Evolutionary conservation across 768 basidiomycete species (phyloP), one percentile per base, ranked within the genome.

Genomic region (Clitopilus hobsonii): DNA sequence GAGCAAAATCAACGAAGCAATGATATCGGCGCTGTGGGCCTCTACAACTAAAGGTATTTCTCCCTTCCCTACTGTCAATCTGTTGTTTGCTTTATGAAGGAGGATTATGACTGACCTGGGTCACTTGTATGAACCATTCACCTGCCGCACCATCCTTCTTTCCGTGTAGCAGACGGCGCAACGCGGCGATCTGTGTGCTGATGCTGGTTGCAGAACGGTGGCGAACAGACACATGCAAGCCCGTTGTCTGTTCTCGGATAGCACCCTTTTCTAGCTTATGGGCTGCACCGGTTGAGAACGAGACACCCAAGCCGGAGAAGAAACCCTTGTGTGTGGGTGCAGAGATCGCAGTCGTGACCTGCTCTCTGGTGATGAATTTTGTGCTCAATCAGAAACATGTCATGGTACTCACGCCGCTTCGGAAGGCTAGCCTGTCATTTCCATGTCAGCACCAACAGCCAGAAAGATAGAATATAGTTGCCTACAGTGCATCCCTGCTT

Each of bases 111-210:
- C 70, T 32, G 30, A 81, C 82, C 60, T 75, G 63, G 22, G 65
- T 66, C 25, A 81, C 78, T 65, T 73, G 70, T 47, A 71, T 63
- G 58, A 85, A 80, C 68, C 76, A 79, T 36, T 71, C 54, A 1
- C 74, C 78, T 3, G 76, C 57, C 22, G 65, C 71, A 36, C 71
- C 74, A 36, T 69, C 65, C 2, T 63, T 56, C 13, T 76, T 69
- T 23, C 68, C 73, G 7, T 86, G 71, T 6, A 96, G 72, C 32
- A 93, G 71, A 6, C 78, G 73, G 1, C 93, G 79, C 45, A 97
- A 71, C 3, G 83, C 74, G 13, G 86, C 86, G 57, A 96, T 85
- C 60, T 93, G 84, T n/a, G 86, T 88, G 68, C 92, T 92, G 26
- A 92, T 76, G 56, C 89, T 88, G 0, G 77, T 61, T 67, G 73